Evolutionary conservation across 23 red algal species (phyloP), one percentile per base, ranked within the genome.

Genomic region (Chondrus crispus): DNA sequence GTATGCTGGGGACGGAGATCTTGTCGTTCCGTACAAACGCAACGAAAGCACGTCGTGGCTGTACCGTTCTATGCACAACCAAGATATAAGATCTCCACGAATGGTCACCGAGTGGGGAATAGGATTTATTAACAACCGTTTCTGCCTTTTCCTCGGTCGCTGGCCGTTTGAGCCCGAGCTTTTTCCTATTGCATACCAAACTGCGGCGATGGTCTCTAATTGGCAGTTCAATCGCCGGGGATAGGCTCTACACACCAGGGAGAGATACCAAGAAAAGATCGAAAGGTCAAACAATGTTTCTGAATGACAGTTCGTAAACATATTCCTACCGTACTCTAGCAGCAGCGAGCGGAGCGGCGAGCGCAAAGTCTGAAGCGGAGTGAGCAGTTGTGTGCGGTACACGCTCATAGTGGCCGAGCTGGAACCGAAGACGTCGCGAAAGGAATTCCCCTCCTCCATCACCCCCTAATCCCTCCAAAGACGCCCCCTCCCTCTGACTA

Each of bases 81-180:
- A 43, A 6, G 28, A 37, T 6, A 85, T 85, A 7, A 3, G 60
- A 28, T 64, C 30, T 24, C 4, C 30, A 43, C 4, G 81, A 8
- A 85, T 85, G 81, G 81, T 85, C 18, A 85, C 41, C 9, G 81
- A 85, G 24, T 85, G 81, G 81, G 81, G 52, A 18, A 68, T 85
- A 41, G 51, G 81, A 13, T 85, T 40, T 43, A 44, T 85, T 36
- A 85, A 68, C 60, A 85, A 85, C 44, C 4, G 57, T 6, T 68
- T 53, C 32, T 22, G 84, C 5, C 35, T 88, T 19, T 88, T 88
- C 22, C 84, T 88, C 3, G 84, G 84, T 2, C n/a, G 6, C 2
- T 85, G 80, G 57, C 80, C 66, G 10, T 75, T 88, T 53, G 64
- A 73, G 66, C 44, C 60, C 43, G 32, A 75, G 8, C 48, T 88